Base-by-base conservation (phyloP, 1,284 basidiomycete genomes). In the Testicularia cyperi region DNA sequence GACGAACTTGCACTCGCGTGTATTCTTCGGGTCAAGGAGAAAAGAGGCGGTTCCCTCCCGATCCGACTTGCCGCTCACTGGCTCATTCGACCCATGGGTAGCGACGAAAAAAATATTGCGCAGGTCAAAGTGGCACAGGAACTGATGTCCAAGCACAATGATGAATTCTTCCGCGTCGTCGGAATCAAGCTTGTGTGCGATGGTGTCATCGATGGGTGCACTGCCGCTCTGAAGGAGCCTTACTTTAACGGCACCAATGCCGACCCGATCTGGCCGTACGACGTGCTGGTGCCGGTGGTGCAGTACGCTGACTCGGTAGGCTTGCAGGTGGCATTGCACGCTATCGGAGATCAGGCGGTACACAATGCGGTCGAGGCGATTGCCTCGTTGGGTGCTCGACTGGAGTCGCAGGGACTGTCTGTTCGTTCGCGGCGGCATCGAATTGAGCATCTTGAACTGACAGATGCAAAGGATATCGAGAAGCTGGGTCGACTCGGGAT, bases 381-480 rank as follows among this genome's bases (percentile, higher is more conserved):
- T 12, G 51, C 56, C 0, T 38, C 46, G 6, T 28, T 65, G 1
- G 56, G 43, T 18, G 42, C 53, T 3, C 30, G 46, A 18, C 30
- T 47, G 5, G 45, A 38, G 2, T 33, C 18, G 1, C 25, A 40
- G 21, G 52, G 41, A 8, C 22, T 45, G 2, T 60, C 49, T 15
- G 53, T 60, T 9, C 56, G 56, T 14, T 51, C 52, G 13, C 46
- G 56, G 19, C 25, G 62, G 5, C 62, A 65, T 24, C 49, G 62
- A 9, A 65, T 65, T 26, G 62, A 65, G 32, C 62, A 65, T 16
- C 53, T 65, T 28, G 62, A 65, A 38, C 43, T 65, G 7, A 61
- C 55, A 33, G 46, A 54, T 27, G 46, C 51, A 10, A 42, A 41
- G 15, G 56, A 61, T 18, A 57, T 65, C 22, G 45, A 55, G 28